Percentiles rank a stretch among this genome's conserved stretches.
Conservation (phyloP, 495 filamentous ascomycete species). For the Trichoderma gamsii region DNA sequence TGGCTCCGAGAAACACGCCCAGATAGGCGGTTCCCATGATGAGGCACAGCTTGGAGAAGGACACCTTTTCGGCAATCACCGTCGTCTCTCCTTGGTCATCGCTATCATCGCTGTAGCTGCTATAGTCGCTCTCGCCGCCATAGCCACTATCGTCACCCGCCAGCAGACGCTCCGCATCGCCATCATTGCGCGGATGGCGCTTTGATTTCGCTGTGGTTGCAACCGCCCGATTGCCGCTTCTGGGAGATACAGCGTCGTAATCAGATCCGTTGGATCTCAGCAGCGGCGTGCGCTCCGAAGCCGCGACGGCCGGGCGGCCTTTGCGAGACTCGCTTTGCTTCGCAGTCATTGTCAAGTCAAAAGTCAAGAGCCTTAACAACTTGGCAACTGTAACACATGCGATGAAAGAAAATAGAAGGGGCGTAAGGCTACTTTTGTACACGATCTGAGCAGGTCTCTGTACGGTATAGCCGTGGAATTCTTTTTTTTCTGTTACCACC, state of each 20-base stretch:
- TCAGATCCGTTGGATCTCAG: neutral
- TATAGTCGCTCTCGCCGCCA: neutral
- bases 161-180: neutral
- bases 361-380: no score
- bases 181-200: neutral
- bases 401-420: no score
- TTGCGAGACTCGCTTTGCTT: neutral
- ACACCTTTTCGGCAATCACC: conserved; percentile 40
- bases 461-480: no score
- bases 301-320: neutral
- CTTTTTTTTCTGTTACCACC: no score
- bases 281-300: conserved; percentile 11
- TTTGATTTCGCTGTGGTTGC: neutral
- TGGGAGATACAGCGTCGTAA: neutral
- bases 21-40: conserved; percentile 59
- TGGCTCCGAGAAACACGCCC: conserved; percentile 76
- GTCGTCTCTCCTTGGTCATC: conserved; percentile 27
- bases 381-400: no score
- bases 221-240: neutral
- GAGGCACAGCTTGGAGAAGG: conserved; percentile 39
- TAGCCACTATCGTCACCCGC: neutral
- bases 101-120: neutral
- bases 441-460: no score
- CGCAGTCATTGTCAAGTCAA: neutral
- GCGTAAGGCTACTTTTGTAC: no score